Conservation (phyloP, 2,329 filamentous ascomycete genomes). For the Xenoacremonium recifei region DNA sequence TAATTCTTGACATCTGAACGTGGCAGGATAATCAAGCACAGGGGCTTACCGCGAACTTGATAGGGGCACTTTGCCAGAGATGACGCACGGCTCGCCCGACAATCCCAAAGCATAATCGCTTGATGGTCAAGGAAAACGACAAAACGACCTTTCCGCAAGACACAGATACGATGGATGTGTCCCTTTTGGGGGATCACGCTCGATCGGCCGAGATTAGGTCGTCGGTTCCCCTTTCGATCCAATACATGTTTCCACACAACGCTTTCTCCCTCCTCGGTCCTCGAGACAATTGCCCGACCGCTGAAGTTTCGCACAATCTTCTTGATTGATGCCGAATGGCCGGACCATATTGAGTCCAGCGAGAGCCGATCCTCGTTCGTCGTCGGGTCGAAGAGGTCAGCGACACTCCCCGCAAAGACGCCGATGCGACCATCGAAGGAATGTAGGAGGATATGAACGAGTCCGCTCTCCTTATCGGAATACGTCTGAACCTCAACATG, state of each 20-base stretch:
- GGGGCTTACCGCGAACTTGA: slow-evolving; percentile 63
- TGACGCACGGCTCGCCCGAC: slow-evolving; percentile 56
- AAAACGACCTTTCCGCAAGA: slow-evolving; percentile 75
- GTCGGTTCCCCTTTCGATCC: slow-evolving; percentile 38
- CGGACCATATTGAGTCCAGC: slow-evolving; percentile 72
- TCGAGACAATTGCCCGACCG: slow-evolving; percentile 76
- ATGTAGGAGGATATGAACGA: slow-evolving; percentile 74
- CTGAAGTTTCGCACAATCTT: slow-evolving; percentile 86
- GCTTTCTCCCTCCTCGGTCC: slow-evolving; percentile 74
- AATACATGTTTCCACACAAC: slow-evolving; percentile 77
- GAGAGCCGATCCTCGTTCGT: slow-evolving; percentile 59
- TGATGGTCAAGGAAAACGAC: slow-evolving; percentile 76
- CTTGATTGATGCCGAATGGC: slow-evolving; percentile 76
- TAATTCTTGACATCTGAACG: slow-evolving; percentile 54
- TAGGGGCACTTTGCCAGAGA: slow-evolving; percentile 55
- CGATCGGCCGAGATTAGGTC: slow-evolving; percentile 55
- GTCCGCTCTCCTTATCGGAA: slow-evolving; percentile 62
- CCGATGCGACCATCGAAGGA: slow-evolving; percentile 83
- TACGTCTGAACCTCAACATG: slow-evolving; percentile 74
- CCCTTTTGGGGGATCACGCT: slow-evolving; percentile 66
- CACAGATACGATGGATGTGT: slow-evolving; percentile 76
- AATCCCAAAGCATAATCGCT: slow-evolving; percentile 77
- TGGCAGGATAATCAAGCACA: slow-evolving; percentile 78
- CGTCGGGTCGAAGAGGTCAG: slow-evolving; percentile 75
- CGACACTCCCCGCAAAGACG: slow-evolving; percentile 75